Base-by-base conservation (phyloP, 176 grass and related monocot genomes). In the Dendrocalamus sinicus region DNA sequence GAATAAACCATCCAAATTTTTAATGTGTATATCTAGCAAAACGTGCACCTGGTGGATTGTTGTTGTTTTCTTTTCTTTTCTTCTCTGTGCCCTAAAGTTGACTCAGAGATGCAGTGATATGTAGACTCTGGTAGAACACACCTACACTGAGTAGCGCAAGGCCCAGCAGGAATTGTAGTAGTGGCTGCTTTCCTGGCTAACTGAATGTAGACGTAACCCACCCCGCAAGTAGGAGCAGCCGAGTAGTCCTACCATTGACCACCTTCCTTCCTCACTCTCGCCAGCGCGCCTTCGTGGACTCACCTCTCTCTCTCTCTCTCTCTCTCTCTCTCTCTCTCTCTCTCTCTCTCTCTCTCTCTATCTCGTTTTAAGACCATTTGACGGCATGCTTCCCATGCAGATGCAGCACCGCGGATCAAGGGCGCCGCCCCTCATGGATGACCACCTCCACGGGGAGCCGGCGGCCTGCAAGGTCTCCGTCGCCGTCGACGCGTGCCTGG, bases 401-500 rank as follows among this genome's bases (percentile, higher is more conserved):
- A 80, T 8, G 60, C 67, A 32, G 19, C 16, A 69, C 9, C 24
- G 37, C 22, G 4, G 65, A 22, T 19, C 39, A 8, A 55, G 30
- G 22, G 17, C 64, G 64, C 0, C 59, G 41, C 58, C 12, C 26
- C 71, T 40, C 59, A 84, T 26, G 46, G 32, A 9, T 57, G 71
- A 26, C 4, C 43, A 37, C n/a, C 26, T 69, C 24, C 40, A 35
- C 55, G 14, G 24, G 26, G 6, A 37, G 1, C 12, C 24, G 20
- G 8, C 35, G 5, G 7, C 62, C 19, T 7, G 70, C 8, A 26
- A 47, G 39, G n/a, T 26, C 4, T 67, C 73, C 1, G 79, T 54
- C 3, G 73, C 51, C 51, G 50, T 80, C n/a, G 80, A 91, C 43
- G 81, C 77, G 75, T 91, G 85, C 52, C 76, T 91, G 15, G 75